Evolutionary conservation across 1,139 yeast species (phyloP).

Genomic region (Taphrina sp.): DNA sequence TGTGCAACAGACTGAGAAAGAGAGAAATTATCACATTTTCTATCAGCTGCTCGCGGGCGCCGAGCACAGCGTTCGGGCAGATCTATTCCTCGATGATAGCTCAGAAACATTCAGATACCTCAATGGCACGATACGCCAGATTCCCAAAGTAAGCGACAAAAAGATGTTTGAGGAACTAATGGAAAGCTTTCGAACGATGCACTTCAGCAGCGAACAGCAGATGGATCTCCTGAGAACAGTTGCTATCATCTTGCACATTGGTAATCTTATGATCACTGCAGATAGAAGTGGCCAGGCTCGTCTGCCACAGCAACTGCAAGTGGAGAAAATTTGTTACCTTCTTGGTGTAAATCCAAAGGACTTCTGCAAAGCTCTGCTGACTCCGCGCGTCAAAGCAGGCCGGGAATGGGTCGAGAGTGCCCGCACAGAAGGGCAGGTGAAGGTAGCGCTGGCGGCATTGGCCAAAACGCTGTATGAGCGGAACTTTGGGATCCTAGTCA

Average conservation of each 20-base stretch:
- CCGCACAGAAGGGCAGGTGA: conserved; percentile 75
- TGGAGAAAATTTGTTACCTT: conserved; percentile 57
- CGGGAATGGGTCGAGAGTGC: conserved; percentile 80
- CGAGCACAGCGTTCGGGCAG: conserved; percentile 50
- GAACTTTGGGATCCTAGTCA: conserved; percentile 73
- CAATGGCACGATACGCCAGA: conserved; percentile 54
- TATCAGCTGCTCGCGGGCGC: conserved; percentile 81
- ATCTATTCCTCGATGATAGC: conserved; percentile 51
- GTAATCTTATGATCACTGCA: conserved; percentile 74
- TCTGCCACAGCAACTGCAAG: conserved; percentile 56
- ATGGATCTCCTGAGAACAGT: conserved; percentile 62
- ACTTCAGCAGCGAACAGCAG: conserved; percentile 59
- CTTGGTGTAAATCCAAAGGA: conserved; percentile 62
- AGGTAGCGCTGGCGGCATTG: conserved; percentile 77
- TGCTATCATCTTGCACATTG: conserved; percentile 78
- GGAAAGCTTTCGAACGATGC: conserved; percentile 71
- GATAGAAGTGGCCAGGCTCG: conserved; percentile 70
- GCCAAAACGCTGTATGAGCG: conserved; percentile 85
- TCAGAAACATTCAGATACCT: conserved; percentile 58
- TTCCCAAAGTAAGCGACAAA: conserved; percentile 72
- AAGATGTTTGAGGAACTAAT: conserved; percentile 61
- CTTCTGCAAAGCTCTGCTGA: conserved; percentile 60
- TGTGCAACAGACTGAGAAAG: conserved; percentile 68
- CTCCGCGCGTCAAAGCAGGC: conserved; percentile 90
- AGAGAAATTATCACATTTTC: conserved; percentile 89